phyloP scores from a whole-genome alignment of 129 eudicot species.

The Pseudognaphalium luteoalbum region DNA sequence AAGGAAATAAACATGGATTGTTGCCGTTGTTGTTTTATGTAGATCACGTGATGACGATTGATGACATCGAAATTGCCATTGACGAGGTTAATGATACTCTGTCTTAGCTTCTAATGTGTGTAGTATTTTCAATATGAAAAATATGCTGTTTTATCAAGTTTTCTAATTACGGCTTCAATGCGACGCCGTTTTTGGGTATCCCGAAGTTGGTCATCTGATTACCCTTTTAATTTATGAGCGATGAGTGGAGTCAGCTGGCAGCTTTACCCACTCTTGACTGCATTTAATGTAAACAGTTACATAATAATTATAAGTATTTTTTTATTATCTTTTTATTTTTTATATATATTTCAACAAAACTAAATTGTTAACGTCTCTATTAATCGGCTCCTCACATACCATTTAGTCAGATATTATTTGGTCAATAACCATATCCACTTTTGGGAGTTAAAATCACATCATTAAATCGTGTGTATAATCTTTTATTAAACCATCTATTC shows the following conservation, averaged over 20 bases:
- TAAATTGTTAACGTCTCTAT: too few relatives aligned
- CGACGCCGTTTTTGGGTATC: constrained; percentile 31
- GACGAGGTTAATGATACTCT: constrained; percentile 6
- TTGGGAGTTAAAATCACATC: too few relatives aligned
- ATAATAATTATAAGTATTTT: background rate
- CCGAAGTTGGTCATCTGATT: constrained; percentile 6
- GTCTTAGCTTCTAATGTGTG: background rate
- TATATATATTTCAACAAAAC: too few relatives aligned
- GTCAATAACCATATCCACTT: too few relatives aligned
- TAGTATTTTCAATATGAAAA: constrained; percentile 3
- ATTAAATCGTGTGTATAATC: too few relatives aligned
- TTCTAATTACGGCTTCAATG: background rate
- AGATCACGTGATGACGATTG: constrained; percentile 7
- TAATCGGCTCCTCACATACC: too few relatives aligned
- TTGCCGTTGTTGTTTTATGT: too few relatives aligned
- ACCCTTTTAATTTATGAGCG: background rate
- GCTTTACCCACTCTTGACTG: constrained; percentile 21
- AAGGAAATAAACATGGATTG: background rate
- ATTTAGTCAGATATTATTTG: too few relatives aligned
- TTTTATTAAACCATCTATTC: too few relatives aligned
- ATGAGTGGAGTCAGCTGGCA: background rate
- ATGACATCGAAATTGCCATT: constrained; percentile 4
- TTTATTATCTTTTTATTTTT: too few relatives aligned
- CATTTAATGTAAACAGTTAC: background rate
- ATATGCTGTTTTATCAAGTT: background rate